A percentile compares a stretch with the other conserved stretches of the same genome.
Conservation (phyloP, 345 rosid species). For the Camelina sativa region DNA sequence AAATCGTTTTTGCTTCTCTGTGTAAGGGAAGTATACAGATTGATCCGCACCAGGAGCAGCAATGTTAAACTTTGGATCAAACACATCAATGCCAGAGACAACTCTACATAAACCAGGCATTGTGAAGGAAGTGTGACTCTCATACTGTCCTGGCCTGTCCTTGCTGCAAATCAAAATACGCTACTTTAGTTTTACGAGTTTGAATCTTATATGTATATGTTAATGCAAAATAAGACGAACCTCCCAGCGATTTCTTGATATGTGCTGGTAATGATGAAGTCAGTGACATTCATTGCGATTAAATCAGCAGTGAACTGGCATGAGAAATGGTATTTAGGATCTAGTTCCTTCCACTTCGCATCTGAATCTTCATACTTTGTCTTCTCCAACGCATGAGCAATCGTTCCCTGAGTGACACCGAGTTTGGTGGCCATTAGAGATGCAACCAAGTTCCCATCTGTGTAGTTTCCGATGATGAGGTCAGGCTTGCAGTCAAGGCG, state of each 20-base stretch:
- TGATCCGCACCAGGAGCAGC: constrained; percentile 97
- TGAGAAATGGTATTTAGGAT: constrained; percentile 86
- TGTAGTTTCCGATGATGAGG: constrained; percentile 91
- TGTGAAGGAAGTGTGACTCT: constrained; percentile 79
- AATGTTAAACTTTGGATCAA: constrained; percentile 92
- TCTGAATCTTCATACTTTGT: constrained; percentile 94
- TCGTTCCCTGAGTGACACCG: constrained; percentile 83
- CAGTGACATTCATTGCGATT: constrained; percentile 83
- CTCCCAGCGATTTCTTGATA: constrained; percentile 98
- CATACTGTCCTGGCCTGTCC: constrained; percentile 85
- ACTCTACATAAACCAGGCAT: constrained; percentile 93
- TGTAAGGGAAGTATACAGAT: constrained; percentile 86
- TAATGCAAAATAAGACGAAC: constrained; percentile 39
- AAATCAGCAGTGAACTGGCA: constrained; percentile 92
- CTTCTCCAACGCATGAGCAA: constrained; percentile 95
- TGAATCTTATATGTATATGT: constrained; percentile 9
- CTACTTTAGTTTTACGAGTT: neutral
- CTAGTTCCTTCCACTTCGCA: constrained; percentile 84
- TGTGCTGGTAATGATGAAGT: constrained; percentile 87
- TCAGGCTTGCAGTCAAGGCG: constrained; percentile 76
- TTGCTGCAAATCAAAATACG: constrained; percentile 50
- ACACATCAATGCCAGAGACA: constrained; percentile 86
- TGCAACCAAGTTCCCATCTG: constrained; percentile 92
- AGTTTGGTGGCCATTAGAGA: constrained; percentile 80
- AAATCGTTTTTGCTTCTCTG: constrained; percentile 57